These are phyloP conservation scores for Rhizomucor pusillus DNA, from an alignment of 371 early-diverging fungal species.

Conservation along the genomic window DNA sequence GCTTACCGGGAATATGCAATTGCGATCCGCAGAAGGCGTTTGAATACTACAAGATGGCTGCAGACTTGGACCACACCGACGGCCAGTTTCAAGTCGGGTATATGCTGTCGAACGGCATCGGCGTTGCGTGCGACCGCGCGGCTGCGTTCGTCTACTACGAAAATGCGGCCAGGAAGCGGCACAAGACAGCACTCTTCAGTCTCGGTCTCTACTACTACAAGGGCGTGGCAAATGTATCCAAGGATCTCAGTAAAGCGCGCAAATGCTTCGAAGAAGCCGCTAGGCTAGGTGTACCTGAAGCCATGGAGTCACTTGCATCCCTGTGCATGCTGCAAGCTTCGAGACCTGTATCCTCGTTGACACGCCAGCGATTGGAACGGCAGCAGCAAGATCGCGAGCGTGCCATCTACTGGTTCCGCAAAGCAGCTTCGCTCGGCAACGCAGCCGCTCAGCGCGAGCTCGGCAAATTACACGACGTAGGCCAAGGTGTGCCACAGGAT, in stretches of 20 bases:
- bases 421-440: conserved; percentile 44
- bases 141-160: conserved; percentile 54
- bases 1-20: conserved; percentile 25
- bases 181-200: conserved; percentile 39
- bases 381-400: conserved; percentile 16
- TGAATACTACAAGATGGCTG: conserved; percentile 31
- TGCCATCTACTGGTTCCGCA: conserved; percentile 46
- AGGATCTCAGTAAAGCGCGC: conserved; percentile 34
- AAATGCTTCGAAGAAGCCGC: conserved; percentile 45
- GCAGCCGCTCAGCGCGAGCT: conserved; percentile 74
- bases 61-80: conserved; percentile 29
- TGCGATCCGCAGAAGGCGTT: conserved; percentile 24
- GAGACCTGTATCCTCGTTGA: conserved; percentile 13
- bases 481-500: conserved; percentile 60
- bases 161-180: conserved; percentile 47
- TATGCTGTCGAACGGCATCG: conserved; percentile 46
- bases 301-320: conserved; percentile 43
- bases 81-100: conserved; percentile 38
- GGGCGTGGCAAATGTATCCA: conserved; percentile 31
- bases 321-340: conserved; percentile 36
- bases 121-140: conserved; percentile 39
- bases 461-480: conserved; percentile 80
- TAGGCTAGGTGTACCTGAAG: conserved; percentile 33
- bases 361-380: conserved; percentile 7
- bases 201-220: conserved; percentile 49